Evolutionary conservation across 2,329 filamentous ascomycete genomes (phyloP), one percentile per base, ranked within the genome.

Genomic region (Penicillium digitatum): DNA sequence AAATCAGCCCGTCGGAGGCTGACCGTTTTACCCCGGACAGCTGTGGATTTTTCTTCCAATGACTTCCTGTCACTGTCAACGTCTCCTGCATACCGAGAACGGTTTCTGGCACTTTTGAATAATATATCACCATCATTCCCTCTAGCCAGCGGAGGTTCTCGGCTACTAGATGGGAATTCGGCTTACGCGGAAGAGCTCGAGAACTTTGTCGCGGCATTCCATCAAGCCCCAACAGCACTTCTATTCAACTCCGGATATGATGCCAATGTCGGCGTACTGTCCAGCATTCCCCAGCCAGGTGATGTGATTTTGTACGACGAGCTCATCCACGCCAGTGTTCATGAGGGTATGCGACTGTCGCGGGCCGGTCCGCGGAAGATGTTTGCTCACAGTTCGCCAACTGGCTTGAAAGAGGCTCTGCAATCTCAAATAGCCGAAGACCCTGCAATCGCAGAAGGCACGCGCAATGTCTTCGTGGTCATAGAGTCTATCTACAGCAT

Each of bases 401-500:
- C 31, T 18, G 52, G 52, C 11, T 22, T 54, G 22, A 54, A 27
- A n/a, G 20, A 54, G 20, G 32, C 14, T 22, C 34, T 54, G 5
- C 27, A 39, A 7, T 31, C 47, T 2, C 47, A 51, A 14, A 54
- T 54, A 11, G 11, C 32, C 1, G 47, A 20, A 34, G 73, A 79
- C 26, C 56, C 66, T 1, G 18, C 48, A 44, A 49, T 82, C 0
- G 42, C 42, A 0, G 48, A 59, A 0, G 81, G 81, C 0, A 55
- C 66, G 1, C 67, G 66, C 0, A 85, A 82, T 59, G 78, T 90
- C 3, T 88, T 90, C 60, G 69, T 90, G n/a, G 83, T 83, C 0
- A 78, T 89, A 0, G 87, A 90, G 62, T 82, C 81, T 0, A 76
- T 90, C 0, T 93, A 94, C 69, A 91, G 87, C 68, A 94, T 94